phyloP scores from a whole-genome alignment of 177 flowering plant species.

The Vitis hybrid region DNA sequence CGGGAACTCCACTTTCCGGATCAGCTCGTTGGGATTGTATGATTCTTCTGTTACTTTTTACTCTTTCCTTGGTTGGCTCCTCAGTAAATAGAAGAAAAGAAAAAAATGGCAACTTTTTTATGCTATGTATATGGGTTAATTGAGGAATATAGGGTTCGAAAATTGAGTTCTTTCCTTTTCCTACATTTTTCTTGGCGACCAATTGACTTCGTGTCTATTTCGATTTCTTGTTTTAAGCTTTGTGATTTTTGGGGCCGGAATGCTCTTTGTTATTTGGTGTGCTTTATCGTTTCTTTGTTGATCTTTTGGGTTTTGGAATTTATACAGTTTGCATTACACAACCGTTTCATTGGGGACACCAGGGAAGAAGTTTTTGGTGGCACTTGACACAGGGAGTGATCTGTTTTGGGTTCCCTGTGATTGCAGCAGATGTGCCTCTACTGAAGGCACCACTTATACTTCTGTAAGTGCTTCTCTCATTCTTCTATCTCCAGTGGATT shows the following conservation, averaged over 20 bases:
- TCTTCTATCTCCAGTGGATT: background rate
- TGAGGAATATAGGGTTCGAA: no score
- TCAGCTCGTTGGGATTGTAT: slow-evolving; percentile 65
- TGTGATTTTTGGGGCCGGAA: background rate
- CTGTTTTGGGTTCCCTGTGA: slow-evolving; percentile 78
- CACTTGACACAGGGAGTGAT: slow-evolving; percentile 77
- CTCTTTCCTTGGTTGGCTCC: slow-evolving; percentile 1
- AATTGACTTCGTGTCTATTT: background rate
- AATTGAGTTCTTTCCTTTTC: no score
- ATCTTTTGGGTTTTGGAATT: background rate
- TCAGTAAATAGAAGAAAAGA: background rate
- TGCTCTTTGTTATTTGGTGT: background rate
- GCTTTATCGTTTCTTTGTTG: background rate
- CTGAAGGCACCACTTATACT: slow-evolving; percentile 34
- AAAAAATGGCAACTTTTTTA: no score
- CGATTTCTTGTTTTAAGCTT: slow-evolving; percentile 1
- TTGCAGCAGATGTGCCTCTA: slow-evolving; percentile 54
- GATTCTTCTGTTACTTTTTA: slow-evolving; percentile 2
- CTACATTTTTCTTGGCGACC: no score
- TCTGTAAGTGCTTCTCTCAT: slow-evolving; percentile 29
- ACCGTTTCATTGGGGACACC: slow-evolving; percentile 69
- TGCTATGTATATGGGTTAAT: no score
- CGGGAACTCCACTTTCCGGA: slow-evolving; percentile 58
- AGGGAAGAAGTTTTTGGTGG: slow-evolving; percentile 62
- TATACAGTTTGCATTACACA: slow-evolving; percentile 59